A percentile compares a stretch with the other conserved stretches of the same genome.
phyloP scores from a whole-genome alignment of 371 early-diverging fungal genomes.

The Chytridium lagenaria region DNA sequence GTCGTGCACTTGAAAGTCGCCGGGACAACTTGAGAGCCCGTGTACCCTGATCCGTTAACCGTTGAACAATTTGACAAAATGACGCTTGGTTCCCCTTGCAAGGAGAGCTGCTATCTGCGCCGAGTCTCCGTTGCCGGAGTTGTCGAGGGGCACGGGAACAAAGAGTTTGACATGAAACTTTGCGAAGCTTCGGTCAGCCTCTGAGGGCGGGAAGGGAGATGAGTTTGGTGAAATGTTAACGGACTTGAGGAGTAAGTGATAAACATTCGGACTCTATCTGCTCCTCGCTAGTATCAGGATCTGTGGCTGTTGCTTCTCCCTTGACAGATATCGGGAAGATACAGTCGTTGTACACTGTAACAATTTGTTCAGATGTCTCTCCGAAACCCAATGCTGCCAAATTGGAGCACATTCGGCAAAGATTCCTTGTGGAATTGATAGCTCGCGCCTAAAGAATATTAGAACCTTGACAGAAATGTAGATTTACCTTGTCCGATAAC shows the following conservation, averaged over 20 bases:
- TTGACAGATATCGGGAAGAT: slow-evolving; percentile 29
- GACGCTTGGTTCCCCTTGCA: slow-evolving; percentile 27
- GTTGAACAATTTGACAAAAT: slow-evolving; percentile 32
- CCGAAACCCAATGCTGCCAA: slow-evolving; percentile 40
- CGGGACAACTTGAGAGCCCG: slow-evolving; percentile 35
- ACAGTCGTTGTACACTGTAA: slow-evolving; percentile 50
- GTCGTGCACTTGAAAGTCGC: slow-evolving; percentile 37
- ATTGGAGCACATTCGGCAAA: slow-evolving; percentile 40
- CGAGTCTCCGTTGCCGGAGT: slow-evolving; percentile 25
- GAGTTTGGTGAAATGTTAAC: slow-evolving; percentile 25
- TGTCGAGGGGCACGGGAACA: slow-evolving; percentile 28
- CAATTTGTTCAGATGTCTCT: neutral
- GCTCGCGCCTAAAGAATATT: slow-evolving; percentile 37
- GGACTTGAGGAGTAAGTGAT: slow-evolving; percentile 13
- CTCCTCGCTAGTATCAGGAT: slow-evolving; percentile 25
- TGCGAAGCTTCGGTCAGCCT: slow-evolving; percentile 18
- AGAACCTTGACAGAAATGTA: neutral
- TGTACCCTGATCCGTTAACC: slow-evolving; percentile 32
- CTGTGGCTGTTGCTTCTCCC: slow-evolving; percentile 8
- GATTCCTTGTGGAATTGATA: slow-evolving; percentile 40
- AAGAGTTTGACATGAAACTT: slow-evolving; percentile 23
- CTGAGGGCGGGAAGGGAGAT: slow-evolving; percentile 5
- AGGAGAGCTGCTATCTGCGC: slow-evolving; percentile 25
- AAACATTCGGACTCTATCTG: slow-evolving; percentile 11
- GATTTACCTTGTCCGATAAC: slow-evolving; percentile 38